phyloP scores from a whole-genome alignment of 768 basidiomycete species.

The Holtermannia corniformis region DNA sequence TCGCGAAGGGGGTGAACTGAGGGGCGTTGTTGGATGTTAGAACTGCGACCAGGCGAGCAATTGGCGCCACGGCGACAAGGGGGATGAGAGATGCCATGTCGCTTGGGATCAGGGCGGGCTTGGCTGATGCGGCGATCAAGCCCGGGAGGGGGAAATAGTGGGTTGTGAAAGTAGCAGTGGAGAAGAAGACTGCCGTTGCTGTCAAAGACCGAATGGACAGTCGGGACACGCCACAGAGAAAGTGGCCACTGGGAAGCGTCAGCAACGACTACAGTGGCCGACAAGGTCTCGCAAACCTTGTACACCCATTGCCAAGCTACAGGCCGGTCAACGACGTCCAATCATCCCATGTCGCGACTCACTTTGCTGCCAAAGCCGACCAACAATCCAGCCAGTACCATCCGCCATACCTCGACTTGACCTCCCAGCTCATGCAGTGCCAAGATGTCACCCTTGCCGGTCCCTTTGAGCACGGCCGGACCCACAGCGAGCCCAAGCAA shows the following conservation, averaged over 20 bases:
- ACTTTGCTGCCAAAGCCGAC: slow-evolving; percentile 42
- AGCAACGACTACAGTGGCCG: not conserved
- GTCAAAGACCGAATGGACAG: slow-evolving; percentile 38
- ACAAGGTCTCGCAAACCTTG: slow-evolving; percentile 9
- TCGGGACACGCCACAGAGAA: slow-evolving; percentile 42
- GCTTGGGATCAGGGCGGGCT: not conserved
- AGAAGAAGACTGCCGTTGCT: slow-evolving; percentile 36
- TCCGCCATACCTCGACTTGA: slow-evolving; percentile 4
- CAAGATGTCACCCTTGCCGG: slow-evolving; percentile 4
- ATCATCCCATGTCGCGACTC: slow-evolving; percentile 11
- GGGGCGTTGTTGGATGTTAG: not conserved
- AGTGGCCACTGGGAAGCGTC: slow-evolving; percentile 33
- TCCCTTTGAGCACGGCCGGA: slow-evolving; percentile 7
- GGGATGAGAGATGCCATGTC: not conserved
- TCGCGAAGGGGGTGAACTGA: slow-evolving; percentile 21
- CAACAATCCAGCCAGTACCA: slow-evolving; percentile 27
- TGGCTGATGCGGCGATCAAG: not conserved
- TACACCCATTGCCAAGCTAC: slow-evolving; percentile 42
- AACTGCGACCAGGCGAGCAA: not conserved
- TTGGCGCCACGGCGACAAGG: not conserved
- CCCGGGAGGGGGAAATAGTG: slow-evolving; percentile 8
- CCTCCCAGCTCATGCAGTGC: slow-evolving; percentile 8
- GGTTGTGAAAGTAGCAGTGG: slow-evolving; percentile 30
- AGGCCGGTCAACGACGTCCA: not conserved
- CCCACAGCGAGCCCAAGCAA: slow-evolving; percentile 19